A percentile compares a stretch with the other conserved stretches of the same genome.
phyloP scores from a whole-genome alignment of 306 rosid genomes.

The Glycine tomentella region DNA sequence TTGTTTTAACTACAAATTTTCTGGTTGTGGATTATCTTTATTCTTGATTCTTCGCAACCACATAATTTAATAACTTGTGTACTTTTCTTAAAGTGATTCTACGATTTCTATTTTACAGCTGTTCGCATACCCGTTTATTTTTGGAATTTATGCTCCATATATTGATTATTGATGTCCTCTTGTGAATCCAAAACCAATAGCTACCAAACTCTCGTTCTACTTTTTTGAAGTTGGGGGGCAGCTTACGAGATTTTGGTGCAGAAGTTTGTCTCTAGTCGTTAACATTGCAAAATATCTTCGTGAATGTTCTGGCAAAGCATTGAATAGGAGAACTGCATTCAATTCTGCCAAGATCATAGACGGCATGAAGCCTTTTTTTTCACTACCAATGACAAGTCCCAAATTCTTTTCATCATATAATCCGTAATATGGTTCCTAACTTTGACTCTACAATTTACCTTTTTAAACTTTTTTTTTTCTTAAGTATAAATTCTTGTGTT shows the following conservation, averaged over 20 bases:
- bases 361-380: background rate
- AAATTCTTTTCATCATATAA: background rate
- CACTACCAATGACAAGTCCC: background rate
- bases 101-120: constrained; percentile 35
- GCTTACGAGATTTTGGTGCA: constrained; percentile 12
- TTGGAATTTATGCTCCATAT: constrained; percentile 27
- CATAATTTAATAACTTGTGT: background rate
- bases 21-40: background rate
- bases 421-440: background rate
- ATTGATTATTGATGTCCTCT: constrained; percentile 18
- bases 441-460: background rate
- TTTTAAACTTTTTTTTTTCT: no score
- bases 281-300: constrained; percentile 37
- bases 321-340: constrained; percentile 5
- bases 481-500: background rate
- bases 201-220: constrained; percentile 1
- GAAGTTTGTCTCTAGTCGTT: constrained; percentile 3
- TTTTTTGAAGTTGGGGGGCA: background rate
- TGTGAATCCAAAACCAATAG: constrained; percentile 40
- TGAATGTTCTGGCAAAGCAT: constrained; percentile 26
- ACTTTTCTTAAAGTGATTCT: constrained; percentile 14
- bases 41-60: constrained; percentile 26
- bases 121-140: constrained; percentile 18
- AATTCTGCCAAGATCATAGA: background rate
- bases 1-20: background rate